phyloP scores from a whole-genome alignment of 202 grass and related monocot genomes.

The Setaria viridis region DNA sequence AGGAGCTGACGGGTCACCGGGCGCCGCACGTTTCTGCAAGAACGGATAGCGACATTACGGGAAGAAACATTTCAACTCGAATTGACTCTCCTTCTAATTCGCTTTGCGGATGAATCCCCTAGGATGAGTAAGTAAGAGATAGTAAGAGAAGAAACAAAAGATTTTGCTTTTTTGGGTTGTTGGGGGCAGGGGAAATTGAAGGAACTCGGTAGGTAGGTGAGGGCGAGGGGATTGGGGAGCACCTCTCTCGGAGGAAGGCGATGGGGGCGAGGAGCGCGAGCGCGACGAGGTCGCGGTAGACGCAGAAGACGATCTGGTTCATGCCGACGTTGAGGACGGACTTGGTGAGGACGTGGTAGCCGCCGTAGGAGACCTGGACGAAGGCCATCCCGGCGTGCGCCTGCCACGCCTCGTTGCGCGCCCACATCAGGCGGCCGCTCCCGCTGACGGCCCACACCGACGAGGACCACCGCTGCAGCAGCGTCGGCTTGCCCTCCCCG shows the following conservation, averaged over 20 bases:
- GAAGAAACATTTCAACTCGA: background rate
- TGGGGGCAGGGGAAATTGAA: background rate
- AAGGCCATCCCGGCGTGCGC: slow-evolving; percentile 89
- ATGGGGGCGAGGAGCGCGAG: slow-evolving; percentile 70
- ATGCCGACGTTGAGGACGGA: slow-evolving; percentile 98
- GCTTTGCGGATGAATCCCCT: background rate
- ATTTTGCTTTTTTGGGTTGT: too few species aligned
- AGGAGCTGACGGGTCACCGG: slow-evolving; percentile 64
- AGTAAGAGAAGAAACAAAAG: background rate
- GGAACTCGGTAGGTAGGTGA: background rate
- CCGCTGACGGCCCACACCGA: slow-evolving; percentile 49
- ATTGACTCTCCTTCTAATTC: background rate
- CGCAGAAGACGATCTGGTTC: slow-evolving; percentile 96
- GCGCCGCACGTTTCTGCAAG: slow-evolving; percentile 54
- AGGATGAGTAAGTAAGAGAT: background rate
- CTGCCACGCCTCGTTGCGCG: slow-evolving; percentile 66
- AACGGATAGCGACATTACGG: background rate
- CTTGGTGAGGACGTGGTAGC: slow-evolving; percentile 97
- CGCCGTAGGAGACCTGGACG: slow-evolving; percentile 77
- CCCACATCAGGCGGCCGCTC: slow-evolving; percentile 55
- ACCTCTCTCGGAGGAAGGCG: slow-evolving; percentile 78
- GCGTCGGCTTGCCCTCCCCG: slow-evolving; percentile 32
- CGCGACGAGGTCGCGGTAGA: slow-evolving; percentile 94
- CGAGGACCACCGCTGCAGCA: slow-evolving; percentile 66
- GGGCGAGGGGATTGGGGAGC: background rate